Evolutionary conservation across 169 alveolate species (phyloP), one percentile per base, ranked within the genome.

Genomic region (Plasmodium berghei): DNA sequence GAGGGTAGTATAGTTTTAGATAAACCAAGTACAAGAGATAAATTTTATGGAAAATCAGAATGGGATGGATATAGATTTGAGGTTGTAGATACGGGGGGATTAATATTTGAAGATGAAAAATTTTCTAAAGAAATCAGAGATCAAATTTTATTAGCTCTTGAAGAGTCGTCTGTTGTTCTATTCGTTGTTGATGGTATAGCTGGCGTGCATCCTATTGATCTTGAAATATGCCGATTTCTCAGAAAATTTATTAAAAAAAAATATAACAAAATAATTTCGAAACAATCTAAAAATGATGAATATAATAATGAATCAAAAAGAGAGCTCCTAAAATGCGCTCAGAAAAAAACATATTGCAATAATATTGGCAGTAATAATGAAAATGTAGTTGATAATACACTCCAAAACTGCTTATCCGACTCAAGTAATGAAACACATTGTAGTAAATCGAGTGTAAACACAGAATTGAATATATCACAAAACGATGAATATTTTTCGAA

Each of bases 1-100:
- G 90, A 91, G 16, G 96, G 96, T 22, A 94, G 94, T 73, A 90
- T 94, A 40, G 96, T 94, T 20, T 63, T 89, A 66, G 95, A 91
- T 10, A 80, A 83, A 48, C 90, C 95, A 26, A 94, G 94, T 12
- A 94, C 96, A n/a, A 89, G 96, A 88, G 95, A 94, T 52, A 93
- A 92, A 24, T 86, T 92, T 54, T 92, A 92, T 85, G 93, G 95
- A 59, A 86, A 90, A 16, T 95, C 89, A 4, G 96, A 94, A 48
- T 92, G 95, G 95, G 91, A 94, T 49, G 96, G 96, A 14, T 74
- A 89, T 58, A 59, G 70, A 61, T 94, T 94, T 80, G 92, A 94
- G 59, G 46, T 94, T 16, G 92, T 94, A 1, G 96, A 94, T 66
- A 94, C 96, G 18, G 95, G 95, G 20, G 96, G 96, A 12, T 56